Percentiles rank a stretch among this genome's conserved stretches.
Evolutionary conservation across 2,329 filamentous ascomycete genomes (phyloP).

Genomic region (Metarhizium brunneum): DNA sequence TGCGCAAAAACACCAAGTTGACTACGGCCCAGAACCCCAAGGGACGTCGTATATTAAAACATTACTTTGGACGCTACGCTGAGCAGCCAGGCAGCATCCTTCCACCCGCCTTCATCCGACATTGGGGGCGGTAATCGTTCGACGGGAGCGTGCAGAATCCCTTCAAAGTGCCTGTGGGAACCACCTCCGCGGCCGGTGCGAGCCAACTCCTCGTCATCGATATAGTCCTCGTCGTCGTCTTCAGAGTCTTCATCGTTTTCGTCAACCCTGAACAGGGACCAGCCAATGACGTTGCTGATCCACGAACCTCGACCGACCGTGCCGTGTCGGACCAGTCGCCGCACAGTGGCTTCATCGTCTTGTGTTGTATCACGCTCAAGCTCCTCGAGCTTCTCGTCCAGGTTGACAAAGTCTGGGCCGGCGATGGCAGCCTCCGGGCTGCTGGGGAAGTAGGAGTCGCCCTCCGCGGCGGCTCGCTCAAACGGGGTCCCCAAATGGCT

Average conservation of each 20-base stretch:
- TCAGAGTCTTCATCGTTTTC: conserved; percentile 47
- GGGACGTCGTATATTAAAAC: conserved; percentile 27
- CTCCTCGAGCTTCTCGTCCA: conserved; percentile 49
- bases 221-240: conserved; percentile 27
- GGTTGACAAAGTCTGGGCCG: conserved; percentile 54
- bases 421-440: conserved; percentile 26
- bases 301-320: conserved; percentile 45
- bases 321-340: conserved; percentile 44
- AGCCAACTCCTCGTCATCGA: conserved; percentile 15
- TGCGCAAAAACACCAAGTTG: too few species aligned
- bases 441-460: conserved; percentile 34
- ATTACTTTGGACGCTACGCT: conserved; percentile 55
- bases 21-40: too few species aligned
- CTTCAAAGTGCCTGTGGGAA: conserved; percentile 29
- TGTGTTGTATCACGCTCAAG: conserved; percentile 40
- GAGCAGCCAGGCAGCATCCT: conserved; percentile 59
- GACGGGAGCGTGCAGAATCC: conserved; percentile 29
- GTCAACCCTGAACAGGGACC: conserved; percentile 53
- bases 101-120: conserved; percentile 51
- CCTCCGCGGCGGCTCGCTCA: conserved; percentile 25
- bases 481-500: conserved; percentile 36
- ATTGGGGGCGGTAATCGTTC: conserved; percentile 39
- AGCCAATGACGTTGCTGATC: conserved; percentile 49
- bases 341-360: conserved; percentile 50
- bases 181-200: conserved; percentile 21